Evolutionary conservation across 2,329 filamentous ascomycete species (phyloP), one percentile per base, ranked within the genome.

Genomic region (Beauveria varroae): DNA sequence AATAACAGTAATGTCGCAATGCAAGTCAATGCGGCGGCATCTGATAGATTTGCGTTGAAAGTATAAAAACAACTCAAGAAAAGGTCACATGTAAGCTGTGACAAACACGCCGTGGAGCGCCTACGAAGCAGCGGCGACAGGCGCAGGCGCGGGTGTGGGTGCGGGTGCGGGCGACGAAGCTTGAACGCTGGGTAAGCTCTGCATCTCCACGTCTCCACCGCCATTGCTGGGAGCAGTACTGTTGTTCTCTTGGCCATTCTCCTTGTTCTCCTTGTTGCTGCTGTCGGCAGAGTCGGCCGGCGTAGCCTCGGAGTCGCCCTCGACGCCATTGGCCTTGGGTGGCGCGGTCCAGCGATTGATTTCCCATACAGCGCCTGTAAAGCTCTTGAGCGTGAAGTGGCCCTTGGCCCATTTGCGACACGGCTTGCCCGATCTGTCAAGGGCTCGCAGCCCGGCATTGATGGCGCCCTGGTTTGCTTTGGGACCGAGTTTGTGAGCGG

Each of bases 381-480:
- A 98, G 74, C 88, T 96, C 81, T 96, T 96, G 67, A 98, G 79
- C 54, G 81, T 82, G 72, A 98, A 91, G 61, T 86, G 84, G 65
- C 91, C 91, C 74, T 87, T 90, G 72, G 86, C 81, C 95, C 95
- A 99, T 73, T 87, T 93, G 66, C 93, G 90, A 75, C 93, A 97
- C 10, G 95, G 93, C 70, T 93, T 90, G 67, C 93, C 93, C 8
- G 89, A 89, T 64, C 93, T 88, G 75, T 99, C 95, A 65, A 99
- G 89, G 14, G 95, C 93, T 60, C 95, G 91, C 55, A 99, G 87
- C 57, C 91, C 91, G 60, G 95, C 95, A 72, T 99, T 99, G 81
- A 99, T 99, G 63, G 93, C 93, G 65, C 95, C 95, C 69, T 93
- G 90, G 73, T 97, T 98, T 57, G 93, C 93, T 75, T 97, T 98